Base-by-base conservation (phyloP, 192 early-diverging fungal species). In the Entomortierella lignicola region DNA sequence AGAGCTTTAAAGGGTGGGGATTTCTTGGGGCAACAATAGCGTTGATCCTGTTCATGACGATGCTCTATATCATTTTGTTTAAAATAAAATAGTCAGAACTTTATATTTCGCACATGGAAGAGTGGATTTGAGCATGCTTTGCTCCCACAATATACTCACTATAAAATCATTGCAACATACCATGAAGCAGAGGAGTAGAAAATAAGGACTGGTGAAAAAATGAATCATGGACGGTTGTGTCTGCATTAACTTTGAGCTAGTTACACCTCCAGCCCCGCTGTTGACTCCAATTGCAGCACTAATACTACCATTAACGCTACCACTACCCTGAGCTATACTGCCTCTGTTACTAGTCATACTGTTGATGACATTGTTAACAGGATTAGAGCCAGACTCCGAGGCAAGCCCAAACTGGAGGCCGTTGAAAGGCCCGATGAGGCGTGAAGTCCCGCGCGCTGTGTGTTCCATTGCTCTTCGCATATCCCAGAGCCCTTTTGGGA, bases 21-120 rank as follows among this genome's bases (percentile, higher is more conserved):
- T 81, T 83, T n/a, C 81, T 73, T 30, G 84, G 84, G 0, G 82
- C 69, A 10, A 85, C 82, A 60, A 85, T 85, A 13, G 84, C 84
- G 63, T 85, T 82, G 44, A 85, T 85, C 47, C 84, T 72, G 70
- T 85, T 85, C 50, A 83, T 55, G 17, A 85, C 68, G 37, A 85
- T 79, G 48, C 71, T 83, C 84, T 85, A 7, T 37, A 10, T 37
- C 10, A 37, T 37, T 37, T 37, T 37, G 34, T 4, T 37, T 4
- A 37, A 10, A 37, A 4, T 7, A 10, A 37, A 37, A 10, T 10
- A 37, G 10, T 37, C 5, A 37, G 10, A 37, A 37, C 10, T 7
- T 37, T 4, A 37, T 37, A n/a, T 37, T 37, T 37, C 4, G 34
- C 10, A 37, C 34, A 37, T 10, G 10, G 34, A 37, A 47, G 44